Percentiles rank a stretch among this genome's conserved stretches.
Evolutionary conservation across 495 filamentous ascomycete species (phyloP).

Genomic region (Aspergillus steynii): DNA sequence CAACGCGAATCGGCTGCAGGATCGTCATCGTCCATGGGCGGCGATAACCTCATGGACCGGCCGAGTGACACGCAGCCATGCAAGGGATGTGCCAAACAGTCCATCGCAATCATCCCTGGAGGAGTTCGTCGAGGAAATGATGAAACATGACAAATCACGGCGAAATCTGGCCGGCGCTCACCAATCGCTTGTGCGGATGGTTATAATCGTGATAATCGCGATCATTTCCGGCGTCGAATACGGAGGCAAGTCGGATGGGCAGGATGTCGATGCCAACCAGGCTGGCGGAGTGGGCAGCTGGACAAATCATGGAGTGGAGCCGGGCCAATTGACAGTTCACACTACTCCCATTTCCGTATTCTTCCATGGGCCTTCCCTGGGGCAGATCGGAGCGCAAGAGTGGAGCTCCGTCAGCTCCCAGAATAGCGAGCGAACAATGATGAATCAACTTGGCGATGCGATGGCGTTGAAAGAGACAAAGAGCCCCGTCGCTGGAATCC

Average conservation of each 20-base stretch:
- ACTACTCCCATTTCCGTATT: neutral
- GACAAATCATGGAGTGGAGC: neutral
- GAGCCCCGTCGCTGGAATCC: no score
- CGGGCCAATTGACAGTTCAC: neutral
- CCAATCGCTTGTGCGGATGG: no score
- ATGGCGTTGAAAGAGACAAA: no score
- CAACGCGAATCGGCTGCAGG: conserved; percentile 16
- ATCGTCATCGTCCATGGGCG: conserved; percentile 17
- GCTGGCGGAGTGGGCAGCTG: neutral
- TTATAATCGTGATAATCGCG: no score
- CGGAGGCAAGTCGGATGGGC: no score
- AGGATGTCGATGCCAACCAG: neutral
- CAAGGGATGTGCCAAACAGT: conserved; percentile 19
- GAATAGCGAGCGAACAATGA: neutral
- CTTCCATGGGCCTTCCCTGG: neutral
- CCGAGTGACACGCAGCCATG: conserved; percentile 20
- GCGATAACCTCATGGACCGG: conserved; percentile 22
- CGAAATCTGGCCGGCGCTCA: neutral
- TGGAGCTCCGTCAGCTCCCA: neutral
- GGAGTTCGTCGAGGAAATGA: neutral
- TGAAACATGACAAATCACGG: neutral
- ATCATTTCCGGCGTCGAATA: no score
- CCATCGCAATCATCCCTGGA: neutral
- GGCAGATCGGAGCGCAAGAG: neutral
- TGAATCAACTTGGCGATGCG: no score